phyloP scores from a whole-genome alignment of 257 asterid species.

The Phtheirospermum japonicum region DNA sequence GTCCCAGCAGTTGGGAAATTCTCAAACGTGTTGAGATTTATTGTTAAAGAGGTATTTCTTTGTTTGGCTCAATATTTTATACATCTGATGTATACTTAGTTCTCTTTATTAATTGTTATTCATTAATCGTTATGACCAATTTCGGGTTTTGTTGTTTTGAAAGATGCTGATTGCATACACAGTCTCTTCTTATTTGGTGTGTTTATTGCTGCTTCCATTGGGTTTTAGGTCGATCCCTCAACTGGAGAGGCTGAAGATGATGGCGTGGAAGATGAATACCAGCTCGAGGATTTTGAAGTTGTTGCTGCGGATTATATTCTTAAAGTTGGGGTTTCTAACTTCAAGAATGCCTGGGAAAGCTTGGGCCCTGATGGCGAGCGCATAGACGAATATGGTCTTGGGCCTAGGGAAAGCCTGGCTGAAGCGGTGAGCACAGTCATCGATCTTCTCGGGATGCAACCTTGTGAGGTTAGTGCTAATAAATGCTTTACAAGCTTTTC shows the following conservation, averaged over 20 bases:
- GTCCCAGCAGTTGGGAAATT: conserved; percentile 82
- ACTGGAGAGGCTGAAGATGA: conserved; percentile 98
- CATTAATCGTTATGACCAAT: no score
- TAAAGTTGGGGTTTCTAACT: conserved; percentile 90
- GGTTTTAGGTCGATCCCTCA: conserved; percentile 77
- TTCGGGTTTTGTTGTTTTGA: no score
- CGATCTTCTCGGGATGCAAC: conserved; percentile 93
- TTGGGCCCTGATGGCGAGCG: conserved; percentile 72
- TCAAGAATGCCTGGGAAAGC: conserved; percentile 96
- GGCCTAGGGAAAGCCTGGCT: conserved; percentile 80
- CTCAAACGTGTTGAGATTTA: conserved; percentile 65
- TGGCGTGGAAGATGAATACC: conserved; percentile 97
- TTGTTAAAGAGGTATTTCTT: conserved; percentile 68
- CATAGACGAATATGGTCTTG: conserved; percentile 94
- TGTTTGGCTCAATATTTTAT: not conserved
- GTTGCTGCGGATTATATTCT: conserved; percentile 88
- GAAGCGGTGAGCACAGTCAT: conserved; percentile 94
- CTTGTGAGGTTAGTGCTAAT: conserved; percentile 79
- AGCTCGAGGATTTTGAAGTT: conserved; percentile 92
- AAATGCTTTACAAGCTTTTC: not conserved
- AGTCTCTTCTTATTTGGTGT: not conserved
- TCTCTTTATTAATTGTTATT: no score
- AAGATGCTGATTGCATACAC: no score
- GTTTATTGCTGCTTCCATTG: conserved; percentile 16
- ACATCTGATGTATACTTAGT: no score